A percentile compares a stretch with the other conserved stretches of the same genome.
These are phyloP conservation scores for Chaetomium fimeti DNA, from an alignment of 495 filamentous ascomycete species.

Conservation along the genomic window DNA sequence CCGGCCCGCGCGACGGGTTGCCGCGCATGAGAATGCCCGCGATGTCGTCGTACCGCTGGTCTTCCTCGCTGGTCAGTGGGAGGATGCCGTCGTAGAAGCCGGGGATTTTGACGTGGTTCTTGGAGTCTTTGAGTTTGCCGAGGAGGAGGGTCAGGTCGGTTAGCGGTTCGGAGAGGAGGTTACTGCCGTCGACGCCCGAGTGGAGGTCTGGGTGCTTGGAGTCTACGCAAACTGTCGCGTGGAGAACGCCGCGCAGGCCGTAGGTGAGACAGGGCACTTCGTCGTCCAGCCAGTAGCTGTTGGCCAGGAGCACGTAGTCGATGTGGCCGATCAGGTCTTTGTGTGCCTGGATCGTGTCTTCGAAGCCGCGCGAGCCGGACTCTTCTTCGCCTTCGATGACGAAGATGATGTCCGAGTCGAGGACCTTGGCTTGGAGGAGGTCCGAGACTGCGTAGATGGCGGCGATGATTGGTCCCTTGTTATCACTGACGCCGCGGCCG, in stretches of 20 bases:
- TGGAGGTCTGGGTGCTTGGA: conserved; percentile 87
- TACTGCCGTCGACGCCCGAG: conserved; percentile 90
- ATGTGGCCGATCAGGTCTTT: conserved; percentile 84
- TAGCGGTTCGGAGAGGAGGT: conserved; percentile 80
- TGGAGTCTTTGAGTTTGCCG: conserved; percentile 68
- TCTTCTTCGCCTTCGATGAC: conserved; percentile 97
- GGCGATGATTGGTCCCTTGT: conserved; percentile 92
- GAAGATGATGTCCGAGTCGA: conserved; percentile 86
- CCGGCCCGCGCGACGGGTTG: conserved; percentile 63
- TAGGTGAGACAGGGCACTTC: conserved; percentile 94
- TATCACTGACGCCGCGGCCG: conserved; percentile 94
- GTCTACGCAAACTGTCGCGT: conserved; percentile 82
- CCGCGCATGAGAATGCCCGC: conserved; percentile 68
- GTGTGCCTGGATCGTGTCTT: conserved; percentile 69
- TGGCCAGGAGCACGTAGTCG: conserved; percentile 90
- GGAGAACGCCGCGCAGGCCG: conserved; percentile 89
- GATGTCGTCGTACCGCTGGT: conserved; percentile 80
- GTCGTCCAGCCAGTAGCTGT: conserved; percentile 98
- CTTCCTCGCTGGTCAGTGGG: conserved; percentile 70
- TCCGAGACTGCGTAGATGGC: conserved; percentile 91
- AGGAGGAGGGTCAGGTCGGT: conserved; percentile 85
- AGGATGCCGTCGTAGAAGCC: conserved; percentile 85
- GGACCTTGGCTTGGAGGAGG: conserved; percentile 68
- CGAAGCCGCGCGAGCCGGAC: conserved; percentile 86
- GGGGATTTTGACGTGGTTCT: conserved; percentile 61